Base-by-base conservation (phyloP, 768 basidiomycete genomes). In the Daedaleopsis sinensis region DNA sequence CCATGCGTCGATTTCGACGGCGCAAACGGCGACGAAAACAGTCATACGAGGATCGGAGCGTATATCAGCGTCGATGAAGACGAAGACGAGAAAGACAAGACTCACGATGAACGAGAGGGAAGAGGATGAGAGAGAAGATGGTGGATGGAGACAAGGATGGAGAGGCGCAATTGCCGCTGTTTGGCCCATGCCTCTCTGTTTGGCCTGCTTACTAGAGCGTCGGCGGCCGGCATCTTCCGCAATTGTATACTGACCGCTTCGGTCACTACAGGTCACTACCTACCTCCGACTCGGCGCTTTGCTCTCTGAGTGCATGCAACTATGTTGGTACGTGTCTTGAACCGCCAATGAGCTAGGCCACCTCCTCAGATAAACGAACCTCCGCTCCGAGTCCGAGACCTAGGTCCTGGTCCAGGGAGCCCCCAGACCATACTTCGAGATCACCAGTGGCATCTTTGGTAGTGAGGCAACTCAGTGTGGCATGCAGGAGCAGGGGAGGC, bases 61-160 rank as follows among this genome's bases (percentile, higher is more conserved):
- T 37, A 56, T 2, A 37, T 51, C 35, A 52, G 52, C 32, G 9
- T 42, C 13, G 16, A 47, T 19, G 24, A 36, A 18, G 12, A 21
- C 3, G 50, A 32, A 2, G 19, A 49, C 12, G 63, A 52, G 24
- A 1, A 35, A 35, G 8, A 19, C 32, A 12, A 46, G 38, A 63
- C 65, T 58, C 61, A 58, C 52, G 58, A 56, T 37, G 58, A 54
- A 67, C 51, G 53, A 70, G 65, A 49, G 37, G 39, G 53, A 69
- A 72, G 75, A 74, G 60, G 60, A 68, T 68, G 67, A 74, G 47
- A 61, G 68, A 70, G 67, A 68, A 61, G 65, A 65, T 68, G 67
- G 64, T 65, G 67, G 67, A 65, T 49, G 52, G 37, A 68, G 64
- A 65, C 58, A 68, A 65, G 67, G 63, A 60, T 61, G 62, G 36